Evolutionary conservation across 805 yeast species (phyloP), one percentile per base, ranked within the genome.

Genomic region (Suhomyces tanzawaensis): DNA sequence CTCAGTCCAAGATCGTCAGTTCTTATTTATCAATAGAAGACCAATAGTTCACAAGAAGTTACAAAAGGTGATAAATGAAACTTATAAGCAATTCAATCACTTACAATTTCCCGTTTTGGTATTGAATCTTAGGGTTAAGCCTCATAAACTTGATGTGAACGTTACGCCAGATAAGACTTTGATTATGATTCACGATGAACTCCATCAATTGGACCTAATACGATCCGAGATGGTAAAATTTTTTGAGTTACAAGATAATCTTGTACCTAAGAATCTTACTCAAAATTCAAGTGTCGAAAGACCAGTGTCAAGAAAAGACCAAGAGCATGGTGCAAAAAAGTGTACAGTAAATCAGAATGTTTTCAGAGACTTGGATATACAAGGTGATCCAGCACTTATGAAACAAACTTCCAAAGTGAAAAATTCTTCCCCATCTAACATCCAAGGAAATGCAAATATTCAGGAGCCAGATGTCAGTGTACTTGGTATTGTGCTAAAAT

Each of bases 121-220:
- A 2, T 49, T 87, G 3, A 71, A 93, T 57, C 47, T 93, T 15
- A 51, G 53, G 11, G 54, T 87, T 4, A 71, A 74, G 28, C 69
- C 84, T 0, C 49, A 53, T 18, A 64, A 68, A 26, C 43, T 82
- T n/a, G 99, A 93, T 60, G 71, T 93, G 14, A 93, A 93, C 58
- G 85, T 93, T 1, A 82, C 96, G 0, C 98, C 99, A 0, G 97
- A 93, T 57, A 93, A 93, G 55, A 69, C 91, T 36, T 76, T 79
- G 2, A 70, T 90, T 2, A 54, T 85, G 50, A 54, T 89, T 2
- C 88, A 82, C 41, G 69, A 79, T 44, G 97, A 90, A 57, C 55
- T 60, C 3, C 56, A 63, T n/a, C 55, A 90, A 1, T 47, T 84
- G 4, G 84, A 81, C 23, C 60, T 62, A 1, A 45, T 91, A 4